Conservation (phyloP, 2,329 filamentous ascomycete species). For the Hymenoscyphus albidus region DNA sequence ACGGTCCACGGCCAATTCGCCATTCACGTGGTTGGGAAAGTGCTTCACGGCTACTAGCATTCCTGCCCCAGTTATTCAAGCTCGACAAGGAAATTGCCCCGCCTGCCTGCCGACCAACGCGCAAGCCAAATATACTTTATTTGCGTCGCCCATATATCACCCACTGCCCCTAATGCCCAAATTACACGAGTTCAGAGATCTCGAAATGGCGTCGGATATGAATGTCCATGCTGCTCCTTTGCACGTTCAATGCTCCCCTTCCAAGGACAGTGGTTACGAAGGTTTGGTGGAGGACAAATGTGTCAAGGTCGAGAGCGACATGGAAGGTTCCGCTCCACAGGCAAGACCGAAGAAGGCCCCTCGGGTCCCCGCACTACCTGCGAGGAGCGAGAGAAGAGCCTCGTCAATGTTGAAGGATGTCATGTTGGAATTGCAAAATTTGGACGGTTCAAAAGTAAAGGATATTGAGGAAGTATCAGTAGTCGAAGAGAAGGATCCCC, state of each 20-base stretch:
- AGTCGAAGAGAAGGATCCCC: slow-evolving; percentile 39
- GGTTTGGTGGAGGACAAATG: slow-evolving; percentile 26
- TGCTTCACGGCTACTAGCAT: not conserved
- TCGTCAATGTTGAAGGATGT: slow-evolving; percentile 28
- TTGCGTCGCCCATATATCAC: not conserved
- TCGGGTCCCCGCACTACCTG: slow-evolving; percentile 26
- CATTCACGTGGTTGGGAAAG: not conserved
- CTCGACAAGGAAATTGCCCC: not conserved
- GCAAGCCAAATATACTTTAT: not conserved
- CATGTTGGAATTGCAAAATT: slow-evolving; percentile 28
- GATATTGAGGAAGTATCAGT: slow-evolving; percentile 18
- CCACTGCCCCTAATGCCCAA: slow-evolving; percentile 12
- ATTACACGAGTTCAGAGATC: slow-evolving; percentile 7
- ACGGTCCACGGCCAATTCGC: not conserved
- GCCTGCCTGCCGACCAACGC: not conserved
- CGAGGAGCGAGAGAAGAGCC: slow-evolving; percentile 27
- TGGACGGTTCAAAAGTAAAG: slow-evolving; percentile 22
- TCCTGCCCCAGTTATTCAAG: not conserved
- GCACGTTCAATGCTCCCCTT: slow-evolving; percentile 10
- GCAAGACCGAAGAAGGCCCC: slow-evolving; percentile 23
- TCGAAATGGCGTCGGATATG: slow-evolving; percentile 5
- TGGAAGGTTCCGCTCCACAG: slow-evolving; percentile 30
- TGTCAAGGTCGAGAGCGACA: slow-evolving; percentile 29
- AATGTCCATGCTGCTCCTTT: slow-evolving; percentile 8
- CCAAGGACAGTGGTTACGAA: slow-evolving; percentile 21